These are phyloP conservation scores for Orbilia javanica DNA, from an alignment of 2,329 filamentous ascomycete species.

Conservation along the genomic window DNA sequence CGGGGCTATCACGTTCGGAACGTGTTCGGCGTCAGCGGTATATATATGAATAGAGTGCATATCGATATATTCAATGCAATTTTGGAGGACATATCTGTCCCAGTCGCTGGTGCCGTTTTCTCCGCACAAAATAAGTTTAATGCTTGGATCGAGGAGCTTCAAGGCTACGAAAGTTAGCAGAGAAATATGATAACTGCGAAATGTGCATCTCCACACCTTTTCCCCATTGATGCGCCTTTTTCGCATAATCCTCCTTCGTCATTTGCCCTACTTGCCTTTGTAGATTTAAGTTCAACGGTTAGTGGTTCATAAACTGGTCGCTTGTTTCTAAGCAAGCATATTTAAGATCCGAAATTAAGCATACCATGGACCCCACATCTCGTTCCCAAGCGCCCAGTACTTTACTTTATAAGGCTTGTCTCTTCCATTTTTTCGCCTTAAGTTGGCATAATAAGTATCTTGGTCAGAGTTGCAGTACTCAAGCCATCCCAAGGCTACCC, in stretches of 20 bases:
- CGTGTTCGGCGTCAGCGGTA: conserved; percentile 70
- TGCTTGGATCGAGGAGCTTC: conserved; percentile 77
- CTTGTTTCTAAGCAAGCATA: not conserved
- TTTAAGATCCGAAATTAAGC: no score
- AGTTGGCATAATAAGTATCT: conserved; percentile 84
- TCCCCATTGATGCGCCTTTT: conserved; percentile 78
- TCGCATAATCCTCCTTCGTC: conserved; percentile 77
- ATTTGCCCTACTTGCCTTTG: conserved; percentile 74
- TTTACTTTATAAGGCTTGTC: conserved; percentile 82
- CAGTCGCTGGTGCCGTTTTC: conserved; percentile 77
- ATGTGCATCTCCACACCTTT: conserved; percentile 67
- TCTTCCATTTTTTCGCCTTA: conserved; percentile 80
- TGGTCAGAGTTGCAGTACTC: conserved; percentile 87
- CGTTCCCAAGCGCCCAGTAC: conserved; percentile 88
- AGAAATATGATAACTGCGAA: not conserved
- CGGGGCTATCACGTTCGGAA: conserved; percentile 74
- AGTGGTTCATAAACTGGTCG: not conserved
- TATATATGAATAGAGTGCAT: conserved; percentile 88
- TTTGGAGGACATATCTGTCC: conserved; percentile 79
- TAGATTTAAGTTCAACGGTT: not conserved
- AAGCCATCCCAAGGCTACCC: conserved; percentile 78
- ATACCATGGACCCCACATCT: conserved; percentile 66
- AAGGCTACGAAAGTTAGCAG: conserved; percentile 66
- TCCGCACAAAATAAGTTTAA: conserved; percentile 80
- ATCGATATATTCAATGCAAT: conserved; percentile 77